These are phyloP conservation scores for Carallia pectinifolia DNA, from an alignment of 345 rosid species.

Conservation along the genomic window DNA sequence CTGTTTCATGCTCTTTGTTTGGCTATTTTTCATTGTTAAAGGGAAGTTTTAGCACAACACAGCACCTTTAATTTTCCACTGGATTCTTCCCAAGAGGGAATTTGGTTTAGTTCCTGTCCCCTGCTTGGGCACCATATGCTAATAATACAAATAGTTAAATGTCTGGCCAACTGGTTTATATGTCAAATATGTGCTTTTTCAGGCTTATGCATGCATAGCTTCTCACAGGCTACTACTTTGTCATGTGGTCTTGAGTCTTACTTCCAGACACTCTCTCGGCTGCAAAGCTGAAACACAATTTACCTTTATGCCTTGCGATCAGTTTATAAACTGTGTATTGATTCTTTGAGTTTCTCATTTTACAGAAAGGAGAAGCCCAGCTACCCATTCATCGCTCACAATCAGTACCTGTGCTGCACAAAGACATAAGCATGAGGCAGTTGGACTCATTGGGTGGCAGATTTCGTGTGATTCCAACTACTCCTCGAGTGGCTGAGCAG, in stretches of 20 bases:
- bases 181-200: background rate
- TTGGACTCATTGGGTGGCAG: constrained; percentile 42
- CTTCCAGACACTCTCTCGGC: too few species aligned
- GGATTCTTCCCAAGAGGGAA: background rate
- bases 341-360: constrained; percentile 26
- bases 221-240: too few species aligned
- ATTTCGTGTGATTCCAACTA: constrained; percentile 72
- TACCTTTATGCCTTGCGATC: background rate
- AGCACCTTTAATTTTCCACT: background rate
- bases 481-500: constrained; percentile 38
- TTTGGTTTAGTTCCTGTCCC: background rate
- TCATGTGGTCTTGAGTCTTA: too few species aligned
- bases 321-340: background rate
- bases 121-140: background rate
- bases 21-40: background rate
- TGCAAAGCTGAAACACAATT: too few species aligned
- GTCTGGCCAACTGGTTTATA: background rate
- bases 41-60: background rate
- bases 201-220: too few species aligned
- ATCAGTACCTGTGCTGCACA: constrained; percentile 69
- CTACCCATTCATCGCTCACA: constrained; percentile 72
- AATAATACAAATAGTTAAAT: background rate
- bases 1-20: background rate
- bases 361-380: constrained; percentile 59
- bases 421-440: constrained; percentile 54